These are phyloP conservation scores for Saccharomycopsis phalli DNA, from an alignment of 1,139 yeast genomes.

Conservation along the genomic window DNA sequence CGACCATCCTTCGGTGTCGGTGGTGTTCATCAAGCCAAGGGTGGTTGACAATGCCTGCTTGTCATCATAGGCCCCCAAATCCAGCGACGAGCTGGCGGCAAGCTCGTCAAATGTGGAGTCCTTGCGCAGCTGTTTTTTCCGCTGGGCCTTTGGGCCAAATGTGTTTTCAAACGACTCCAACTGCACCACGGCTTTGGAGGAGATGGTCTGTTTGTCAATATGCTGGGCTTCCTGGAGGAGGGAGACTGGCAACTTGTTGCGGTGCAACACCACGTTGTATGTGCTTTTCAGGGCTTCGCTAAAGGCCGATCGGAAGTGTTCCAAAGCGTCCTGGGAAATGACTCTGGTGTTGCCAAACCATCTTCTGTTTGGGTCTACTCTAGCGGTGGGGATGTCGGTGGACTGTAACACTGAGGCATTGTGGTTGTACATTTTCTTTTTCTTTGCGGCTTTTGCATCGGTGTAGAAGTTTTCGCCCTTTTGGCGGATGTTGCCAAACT, in stretches of 20 bases:
- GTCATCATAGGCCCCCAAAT: conserved; percentile 57
- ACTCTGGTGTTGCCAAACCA: conserved; percentile 99
- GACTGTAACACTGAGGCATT: conserved; percentile 86
- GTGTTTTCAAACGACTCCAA: conserved; percentile 77
- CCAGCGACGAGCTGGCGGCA: conserved; percentile 52
- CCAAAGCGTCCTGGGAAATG: conserved; percentile 90
- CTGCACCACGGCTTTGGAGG: conserved; percentile 61
- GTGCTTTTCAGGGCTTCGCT: conserved; percentile 82
- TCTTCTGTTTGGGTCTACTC: conserved; percentile 92
- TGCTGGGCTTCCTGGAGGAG: conserved; percentile 86
- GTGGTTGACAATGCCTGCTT: conserved; percentile 64
- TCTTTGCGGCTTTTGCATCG: conserved; percentile 89
- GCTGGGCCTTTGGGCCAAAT: conserved; percentile 92
- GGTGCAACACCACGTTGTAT: conserved; percentile 76
- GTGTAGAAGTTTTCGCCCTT: conserved; percentile 96
- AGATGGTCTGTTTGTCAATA: conserved; percentile 14
- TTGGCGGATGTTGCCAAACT: conserved; percentile 56
- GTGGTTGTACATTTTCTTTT: conserved; percentile 83
- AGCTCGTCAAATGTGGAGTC: conserved; percentile 56
- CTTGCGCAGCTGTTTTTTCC: conserved; percentile 61
- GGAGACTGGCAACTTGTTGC: conserved; percentile 95
- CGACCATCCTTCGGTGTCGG: conserved; percentile 66
- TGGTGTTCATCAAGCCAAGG: conserved; percentile 65
- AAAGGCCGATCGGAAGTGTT: conserved; percentile 82
- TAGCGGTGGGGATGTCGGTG: conserved; percentile 79